Base-by-base conservation (phyloP, 805 yeast species). In the Cyberlindnera meyerae region DNA sequence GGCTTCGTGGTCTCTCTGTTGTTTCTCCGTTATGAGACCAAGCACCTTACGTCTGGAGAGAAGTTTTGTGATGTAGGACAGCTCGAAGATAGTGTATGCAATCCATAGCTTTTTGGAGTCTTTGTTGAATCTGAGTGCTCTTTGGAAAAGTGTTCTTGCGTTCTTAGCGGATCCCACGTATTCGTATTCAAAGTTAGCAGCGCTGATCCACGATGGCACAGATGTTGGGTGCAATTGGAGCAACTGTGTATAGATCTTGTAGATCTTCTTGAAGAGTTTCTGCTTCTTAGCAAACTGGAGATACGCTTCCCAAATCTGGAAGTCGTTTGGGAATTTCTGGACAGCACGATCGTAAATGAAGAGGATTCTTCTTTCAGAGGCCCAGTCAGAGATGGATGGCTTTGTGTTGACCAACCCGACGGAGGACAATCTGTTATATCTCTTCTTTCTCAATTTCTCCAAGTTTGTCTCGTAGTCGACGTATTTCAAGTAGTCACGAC, bases 111-210 rank as follows among this genome's bases (percentile, higher is more conserved):
- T 73, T 13, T 68, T 58, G 8, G 80, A 73, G 34, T 84, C 89
- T 3, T 82, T 72, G 55, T 90, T 90, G 59, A 93, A 83, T 58
- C 95, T 71, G 27, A 93, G 67, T 22, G 82, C 95, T 47, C 83
- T 76, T 60, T 89, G 96, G 59, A 88, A 78, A 18, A 93, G 70
- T 8, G 77, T 76, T 59, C 99, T 74, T 16, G 97, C 89, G 31
- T 95, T 89, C 54, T 82, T 79, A 30, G 95, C 85, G 50, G 88
- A 83, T 27, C 90, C 84, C 60, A 93, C 87, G 20, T 74, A 75
- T 49, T 90, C 96, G 52, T 85, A 81, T 62, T 93, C 97, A 61
- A 86, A 87, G 55, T 85, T 85, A 21, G 97, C 96, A 17, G 96
- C 97, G 52, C 86, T 75, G 29, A 93, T 75, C 98, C 98, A 93